Conservation (phyloP, 805 yeast genomes). For the Brettanomyces naardenensis region DNA sequence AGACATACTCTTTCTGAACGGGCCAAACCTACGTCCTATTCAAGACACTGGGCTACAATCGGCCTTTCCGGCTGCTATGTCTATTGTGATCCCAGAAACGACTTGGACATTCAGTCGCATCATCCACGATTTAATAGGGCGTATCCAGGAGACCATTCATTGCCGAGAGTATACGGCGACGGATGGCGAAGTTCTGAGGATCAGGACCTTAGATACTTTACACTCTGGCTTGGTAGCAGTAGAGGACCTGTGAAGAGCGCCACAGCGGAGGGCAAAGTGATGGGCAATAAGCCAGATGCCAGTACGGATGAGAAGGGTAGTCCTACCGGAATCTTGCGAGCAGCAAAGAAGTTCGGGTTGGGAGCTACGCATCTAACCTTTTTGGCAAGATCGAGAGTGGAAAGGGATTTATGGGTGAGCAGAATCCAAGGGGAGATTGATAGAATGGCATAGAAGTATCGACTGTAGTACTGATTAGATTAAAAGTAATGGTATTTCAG, state of each 20-base stretch:
- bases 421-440: slow-evolving; percentile 37
- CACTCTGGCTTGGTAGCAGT: slow-evolving; percentile 75
- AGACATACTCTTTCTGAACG: slow-evolving; percentile 38
- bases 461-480: background rate
- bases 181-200: slow-evolving; percentile 83
- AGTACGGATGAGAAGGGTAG: background rate
- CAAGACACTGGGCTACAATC: slow-evolving; percentile 46
- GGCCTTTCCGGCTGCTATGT: slow-evolving; percentile 64
- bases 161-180: slow-evolving; percentile 71
- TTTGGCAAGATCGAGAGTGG: slow-evolving; percentile 74
- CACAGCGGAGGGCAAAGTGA: slow-evolving; percentile 3
- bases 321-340: background rate
- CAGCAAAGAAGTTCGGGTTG: background rate
- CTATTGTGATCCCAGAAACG: slow-evolving; percentile 61
- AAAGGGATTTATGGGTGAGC: slow-evolving; percentile 76
- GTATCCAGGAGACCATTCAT: slow-evolving; percentile 45
- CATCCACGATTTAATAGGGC: slow-evolving; percentile 29
- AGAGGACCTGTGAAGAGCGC: slow-evolving; percentile 30
- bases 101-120: slow-evolving; percentile 41
- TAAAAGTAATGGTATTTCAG: too few relatives aligned
- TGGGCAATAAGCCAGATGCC: background rate
- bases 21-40: slow-evolving; percentile 38
- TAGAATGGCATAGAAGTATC: background rate
- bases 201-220: slow-evolving; percentile 68
- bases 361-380: slow-evolving; percentile 40